These are phyloP conservation scores for Chaetomium tenue DNA, from an alignment of 495 filamentous ascomycete genomes.

Conservation along the genomic window DNA sequence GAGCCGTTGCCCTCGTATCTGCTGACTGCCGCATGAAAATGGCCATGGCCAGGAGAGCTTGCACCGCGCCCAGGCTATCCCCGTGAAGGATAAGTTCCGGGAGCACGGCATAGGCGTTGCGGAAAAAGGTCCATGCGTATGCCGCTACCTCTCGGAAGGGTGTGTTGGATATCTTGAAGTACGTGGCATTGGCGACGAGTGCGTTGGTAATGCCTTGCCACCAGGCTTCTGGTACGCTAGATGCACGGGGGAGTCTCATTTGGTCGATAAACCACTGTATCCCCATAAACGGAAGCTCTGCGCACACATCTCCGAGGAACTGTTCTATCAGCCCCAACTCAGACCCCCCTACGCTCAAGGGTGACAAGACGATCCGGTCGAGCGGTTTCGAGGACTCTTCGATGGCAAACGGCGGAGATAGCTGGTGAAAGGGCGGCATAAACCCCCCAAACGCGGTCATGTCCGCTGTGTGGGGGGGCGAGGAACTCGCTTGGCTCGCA, in stretches of 20 bases:
- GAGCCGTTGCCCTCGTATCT: neutral
- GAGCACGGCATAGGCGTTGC: conserved; percentile 18
- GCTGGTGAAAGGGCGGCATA: neutral
- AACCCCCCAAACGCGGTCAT: no score
- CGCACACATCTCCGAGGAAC: neutral
- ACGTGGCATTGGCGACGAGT: neutral
- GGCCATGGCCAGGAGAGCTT: neutral
- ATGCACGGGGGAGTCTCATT: neutral
- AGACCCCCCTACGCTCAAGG: neutral
- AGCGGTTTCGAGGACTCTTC: neutral
- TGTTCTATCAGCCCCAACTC: neutral
- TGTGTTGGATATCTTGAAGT: neutral
- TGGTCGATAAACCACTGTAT: neutral
- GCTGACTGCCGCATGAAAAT: neutral
- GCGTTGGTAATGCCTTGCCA: neutral
- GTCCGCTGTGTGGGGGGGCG: neutral
- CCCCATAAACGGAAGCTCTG: conserved; percentile 5
- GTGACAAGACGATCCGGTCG: neutral
- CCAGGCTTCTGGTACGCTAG: neutral
- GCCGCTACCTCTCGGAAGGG: conserved; percentile 10
- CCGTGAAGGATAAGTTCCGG: conserved; percentile 12
- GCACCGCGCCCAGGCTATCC: neutral
- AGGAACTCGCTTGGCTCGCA: neutral
- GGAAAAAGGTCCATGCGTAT: conserved; percentile 18
- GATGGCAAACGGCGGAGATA: neutral